These are phyloP conservation scores for Candida suzukii DNA, from an alignment of 805 yeast species.

Conservation along the genomic window DNA sequence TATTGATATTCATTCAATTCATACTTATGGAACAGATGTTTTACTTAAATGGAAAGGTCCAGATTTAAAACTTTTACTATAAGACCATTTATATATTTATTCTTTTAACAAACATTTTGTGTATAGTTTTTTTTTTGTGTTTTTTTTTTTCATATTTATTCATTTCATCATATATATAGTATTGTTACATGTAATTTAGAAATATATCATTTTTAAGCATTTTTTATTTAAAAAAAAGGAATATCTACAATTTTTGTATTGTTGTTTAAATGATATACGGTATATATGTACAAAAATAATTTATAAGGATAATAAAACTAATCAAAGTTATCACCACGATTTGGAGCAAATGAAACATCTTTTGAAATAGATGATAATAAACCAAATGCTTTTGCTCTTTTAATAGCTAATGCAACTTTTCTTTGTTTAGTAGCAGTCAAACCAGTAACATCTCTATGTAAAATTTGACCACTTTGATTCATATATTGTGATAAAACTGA, in stretches of 20 bases:
- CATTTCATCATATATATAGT: too few relatives aligned
- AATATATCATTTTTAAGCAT: too few relatives aligned
- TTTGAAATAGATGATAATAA: constrained; percentile 69
- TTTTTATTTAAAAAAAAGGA: too few relatives aligned
- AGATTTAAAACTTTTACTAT: constrained; percentile 12
- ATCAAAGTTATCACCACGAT: constrained; percentile 16
- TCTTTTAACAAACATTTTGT: neutral
- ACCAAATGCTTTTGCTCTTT: constrained; percentile 77
- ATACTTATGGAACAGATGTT: constrained; percentile 77
- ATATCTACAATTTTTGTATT: too few relatives aligned
- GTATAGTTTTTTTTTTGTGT: neutral
- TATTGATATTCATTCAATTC: constrained; percentile 59
- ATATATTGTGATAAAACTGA: constrained; percentile 58
- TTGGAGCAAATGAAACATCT: constrained; percentile 36
- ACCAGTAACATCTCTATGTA: constrained; percentile 67
- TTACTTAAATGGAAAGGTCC: constrained; percentile 44
- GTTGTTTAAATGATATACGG: too few relatives aligned
- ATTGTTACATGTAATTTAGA: too few relatives aligned
- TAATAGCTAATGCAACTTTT: constrained; percentile 65
- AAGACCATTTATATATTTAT: too few relatives aligned
- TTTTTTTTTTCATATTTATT: neutral
- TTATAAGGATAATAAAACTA: neutral
- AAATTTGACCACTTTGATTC: constrained; percentile 67
- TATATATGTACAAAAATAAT: too few relatives aligned
- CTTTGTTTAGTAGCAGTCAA: constrained; percentile 61